Conservation (phyloP, 768 basidiomycete species). For the Pluteus cervinus region DNA sequence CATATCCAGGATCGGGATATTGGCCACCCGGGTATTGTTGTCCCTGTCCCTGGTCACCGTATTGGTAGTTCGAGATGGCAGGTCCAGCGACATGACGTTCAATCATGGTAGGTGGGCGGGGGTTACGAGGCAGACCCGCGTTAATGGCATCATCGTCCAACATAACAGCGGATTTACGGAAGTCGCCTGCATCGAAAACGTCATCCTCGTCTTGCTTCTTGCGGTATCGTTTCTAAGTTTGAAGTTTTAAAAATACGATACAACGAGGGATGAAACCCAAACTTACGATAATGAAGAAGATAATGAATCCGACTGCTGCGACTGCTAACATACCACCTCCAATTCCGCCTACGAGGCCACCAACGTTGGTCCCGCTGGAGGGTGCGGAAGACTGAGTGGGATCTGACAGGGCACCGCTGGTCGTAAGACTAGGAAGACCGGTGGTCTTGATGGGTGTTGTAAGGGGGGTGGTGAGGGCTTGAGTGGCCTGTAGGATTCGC, state of each 20-base stretch:
- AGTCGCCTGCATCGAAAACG: slow-evolving; percentile 48
- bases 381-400: slow-evolving; percentile 7
- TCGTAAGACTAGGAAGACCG: slow-evolving; percentile 10
- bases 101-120: slow-evolving; percentile 61
- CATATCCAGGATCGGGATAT: too few relatives aligned
- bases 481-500: too few relatives aligned
- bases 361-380: slow-evolving; percentile 16
- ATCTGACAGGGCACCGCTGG: too few relatives aligned
- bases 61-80: too few relatives aligned
- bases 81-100: slow-evolving; percentile 36
- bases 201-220: slow-evolving; percentile 31
- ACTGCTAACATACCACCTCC: slow-evolving; percentile 40
- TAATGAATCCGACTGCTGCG: slow-evolving; percentile 30
- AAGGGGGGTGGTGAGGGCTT: not conserved
- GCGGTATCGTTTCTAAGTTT: slow-evolving; percentile 37
- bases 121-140: slow-evolving; percentile 36
- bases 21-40: too few relatives aligned
- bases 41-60: not conserved
- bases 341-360: slow-evolving; percentile 34
- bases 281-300: slow-evolving; percentile 44
- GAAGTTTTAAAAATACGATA: slow-evolving; percentile 4
- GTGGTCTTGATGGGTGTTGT: not conserved
- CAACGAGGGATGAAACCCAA: slow-evolving; percentile 3
- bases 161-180: slow-evolving; percentile 61
- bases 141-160: slow-evolving; percentile 44